Conservation (phyloP, 2,329 filamentous ascomycete genomes). For the Xylariaceae sp. region DNA sequence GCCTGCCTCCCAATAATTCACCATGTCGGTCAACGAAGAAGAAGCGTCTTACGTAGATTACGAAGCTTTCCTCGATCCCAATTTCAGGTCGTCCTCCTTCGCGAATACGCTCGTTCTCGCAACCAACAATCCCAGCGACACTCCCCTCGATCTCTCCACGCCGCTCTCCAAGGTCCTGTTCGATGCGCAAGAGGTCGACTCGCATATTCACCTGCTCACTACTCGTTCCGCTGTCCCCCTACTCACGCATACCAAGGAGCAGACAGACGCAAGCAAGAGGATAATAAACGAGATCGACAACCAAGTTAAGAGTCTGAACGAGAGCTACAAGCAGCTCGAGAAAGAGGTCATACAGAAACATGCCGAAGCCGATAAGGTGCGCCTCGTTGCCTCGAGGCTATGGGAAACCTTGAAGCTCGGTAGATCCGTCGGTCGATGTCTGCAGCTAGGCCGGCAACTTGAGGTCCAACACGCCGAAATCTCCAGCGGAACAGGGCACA, state of each 20-base stretch:
- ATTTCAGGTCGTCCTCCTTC: slow-evolving; percentile 76
- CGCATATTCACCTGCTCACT: slow-evolving; percentile 85
- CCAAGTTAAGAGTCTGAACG: slow-evolving; percentile 74
- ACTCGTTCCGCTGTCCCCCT: slow-evolving; percentile 79
- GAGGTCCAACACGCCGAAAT: slow-evolving; percentile 80
- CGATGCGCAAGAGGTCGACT: slow-evolving; percentile 94
- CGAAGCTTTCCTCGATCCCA: slow-evolving; percentile 78
- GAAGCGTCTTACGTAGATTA: slow-evolving; percentile 92
- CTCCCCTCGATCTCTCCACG: slow-evolving; percentile 86
- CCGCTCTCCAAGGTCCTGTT: slow-evolving; percentile 91
- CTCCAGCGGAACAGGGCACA: slow-evolving; percentile 38
- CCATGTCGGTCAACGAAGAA: slow-evolving; percentile 37
- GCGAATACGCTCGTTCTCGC: slow-evolving; percentile 83
- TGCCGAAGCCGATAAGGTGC: slow-evolving; percentile 78
- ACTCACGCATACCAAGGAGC: slow-evolving; percentile 69
- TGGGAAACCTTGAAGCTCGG: slow-evolving; percentile 77
- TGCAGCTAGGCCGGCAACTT: slow-evolving; percentile 79
- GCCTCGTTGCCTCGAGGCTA: slow-evolving; percentile 69
- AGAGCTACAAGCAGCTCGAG: slow-evolving; percentile 80
- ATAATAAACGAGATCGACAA: slow-evolving; percentile 74
- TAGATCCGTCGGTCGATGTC: slow-evolving; percentile 69
- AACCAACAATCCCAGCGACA: slow-evolving; percentile 89
- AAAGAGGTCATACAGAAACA: slow-evolving; percentile 83
- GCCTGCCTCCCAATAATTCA: slow-evolving; percentile 7
- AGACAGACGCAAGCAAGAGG: slow-evolving; percentile 66